phyloP scores from a whole-genome alignment of 2,329 filamentous ascomycete species.

The Fusarium algeriense region DNA sequence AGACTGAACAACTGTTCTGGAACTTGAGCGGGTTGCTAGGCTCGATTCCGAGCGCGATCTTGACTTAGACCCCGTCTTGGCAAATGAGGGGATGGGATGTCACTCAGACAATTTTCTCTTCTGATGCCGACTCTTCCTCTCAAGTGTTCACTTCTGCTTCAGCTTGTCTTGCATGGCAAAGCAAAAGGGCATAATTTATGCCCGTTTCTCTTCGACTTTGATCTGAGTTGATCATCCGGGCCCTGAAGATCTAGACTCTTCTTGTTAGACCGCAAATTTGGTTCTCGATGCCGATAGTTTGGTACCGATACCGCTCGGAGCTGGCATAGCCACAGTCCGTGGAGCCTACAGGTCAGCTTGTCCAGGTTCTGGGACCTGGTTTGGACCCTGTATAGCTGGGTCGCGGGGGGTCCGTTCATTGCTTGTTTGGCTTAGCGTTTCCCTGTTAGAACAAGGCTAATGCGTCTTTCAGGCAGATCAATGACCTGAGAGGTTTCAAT shows the following conservation, averaged over 20 bases:
- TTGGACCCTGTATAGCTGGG: slow-evolving; percentile 47
- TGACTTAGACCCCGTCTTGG: slow-evolving; percentile 36
- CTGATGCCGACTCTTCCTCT: slow-evolving; percentile 21
- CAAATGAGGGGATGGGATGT: slow-evolving; percentile 22
- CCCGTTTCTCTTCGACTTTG: slow-evolving; percentile 2
- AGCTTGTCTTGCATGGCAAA: slow-evolving; percentile 1
- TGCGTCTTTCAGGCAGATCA: slow-evolving; percentile 45
- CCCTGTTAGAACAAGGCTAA: slow-evolving; percentile 40
- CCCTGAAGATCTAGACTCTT: slow-evolving; percentile 7
- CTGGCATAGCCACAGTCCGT: slow-evolving; percentile 40
- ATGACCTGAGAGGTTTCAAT: slow-evolving; percentile 10
- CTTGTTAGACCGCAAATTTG: slow-evolving; percentile 19
- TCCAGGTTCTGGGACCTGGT: slow-evolving; percentile 40
- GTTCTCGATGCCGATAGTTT: slow-evolving; percentile 19
- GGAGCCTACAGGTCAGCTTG: slow-evolving; percentile 42
- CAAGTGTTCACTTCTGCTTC: slow-evolving; percentile 6
- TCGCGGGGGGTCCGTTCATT: slow-evolving; percentile 19
- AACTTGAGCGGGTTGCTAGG: slow-evolving; percentile 31
- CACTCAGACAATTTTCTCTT: slow-evolving; percentile 25
- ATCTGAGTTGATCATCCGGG: background rate
- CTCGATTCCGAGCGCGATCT: slow-evolving; percentile 31
- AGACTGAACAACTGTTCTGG: slow-evolving; percentile 26
- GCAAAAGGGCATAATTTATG: slow-evolving; percentile 1
- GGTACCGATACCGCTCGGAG: background rate
- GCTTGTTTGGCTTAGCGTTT: slow-evolving; percentile 38